These are phyloP conservation scores for Ensete glaucum DNA, from an alignment of 176 grass and related monocot genomes.

Conservation along the genomic window DNA sequence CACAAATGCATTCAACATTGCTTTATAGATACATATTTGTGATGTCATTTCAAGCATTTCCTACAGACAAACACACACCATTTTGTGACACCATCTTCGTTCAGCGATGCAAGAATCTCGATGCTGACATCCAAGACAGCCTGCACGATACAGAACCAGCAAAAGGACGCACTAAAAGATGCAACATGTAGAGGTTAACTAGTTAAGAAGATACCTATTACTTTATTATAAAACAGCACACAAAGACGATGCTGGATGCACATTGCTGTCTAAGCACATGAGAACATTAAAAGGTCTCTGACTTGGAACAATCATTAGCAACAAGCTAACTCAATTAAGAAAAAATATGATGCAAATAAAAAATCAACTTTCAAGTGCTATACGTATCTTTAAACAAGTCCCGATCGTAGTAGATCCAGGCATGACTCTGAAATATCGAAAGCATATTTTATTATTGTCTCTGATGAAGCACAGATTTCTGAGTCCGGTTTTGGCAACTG, in stretches of 20 bases:
- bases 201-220: neutral
- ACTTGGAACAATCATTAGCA: too few species aligned
- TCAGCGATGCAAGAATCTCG: slow-evolving; percentile 64
- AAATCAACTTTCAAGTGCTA: neutral
- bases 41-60: slow-evolving; percentile 10
- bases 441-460: too few species aligned
- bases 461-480: too few species aligned
- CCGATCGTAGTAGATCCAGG: neutral
- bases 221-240: neutral
- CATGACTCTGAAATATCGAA: neutral
- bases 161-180: neutral
- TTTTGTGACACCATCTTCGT: slow-evolving; percentile 74
- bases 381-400: neutral
- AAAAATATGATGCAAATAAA: neutral
- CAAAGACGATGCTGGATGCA: neutral
- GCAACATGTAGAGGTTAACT: neutral
- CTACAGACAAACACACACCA: slow-evolving; percentile 21
- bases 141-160: slow-evolving; percentile 24
- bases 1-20: neutral
- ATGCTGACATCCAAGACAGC: slow-evolving; percentile 66
- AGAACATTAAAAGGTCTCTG: too few species aligned
- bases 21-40: neutral
- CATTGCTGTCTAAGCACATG: too few species aligned
- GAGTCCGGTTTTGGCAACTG: too few species aligned
- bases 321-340: too few species aligned